Evolutionary conservation across 441 rosid species (phyloP), one percentile per base, ranked within the genome.

Genomic region (Corymbia citriodora): DNA sequence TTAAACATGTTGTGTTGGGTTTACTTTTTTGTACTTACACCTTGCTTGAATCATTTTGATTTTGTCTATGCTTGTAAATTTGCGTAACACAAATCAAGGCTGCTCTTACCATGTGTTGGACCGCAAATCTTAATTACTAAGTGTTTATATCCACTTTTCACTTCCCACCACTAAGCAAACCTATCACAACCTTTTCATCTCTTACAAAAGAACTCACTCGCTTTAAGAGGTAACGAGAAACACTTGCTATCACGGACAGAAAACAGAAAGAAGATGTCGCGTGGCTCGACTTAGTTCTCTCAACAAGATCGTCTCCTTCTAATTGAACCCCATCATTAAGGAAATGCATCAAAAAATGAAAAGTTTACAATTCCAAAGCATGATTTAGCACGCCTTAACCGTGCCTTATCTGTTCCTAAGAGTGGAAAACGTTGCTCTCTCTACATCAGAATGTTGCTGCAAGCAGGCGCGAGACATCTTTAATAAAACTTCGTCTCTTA

Each of bases 111-210:
- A 25, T 25, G 29, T 59, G 65, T 59, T 25, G 65, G 65, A 59
- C n/a, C 65, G 8, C 65, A 25, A 25, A 25, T 25, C 5, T 59
- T 23, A 59, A 59, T 25, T 11, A 1, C 65, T n/a, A 59, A 59
- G 11, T 59, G 27, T 59, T 25, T 11, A 25, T 36, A 36, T 36
- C 40, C 40, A 36, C 5, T 36, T 36, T 36, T 36, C 40, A 27
- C 65, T 59, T 59, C n/a, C 27, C n/a, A 27, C 65, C 65, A 25
- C n/a, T 25, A 9, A 0, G 23, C 63, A 57, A 57, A 57, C 63
- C 63, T 23, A 57, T 23, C 0, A 0, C 29, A 21, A 57, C 63
- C 21, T 27, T 57, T 57, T 23, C 63, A 57, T 57, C 63, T 10
- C 63, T 57, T 57, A 23, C 63, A 23, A 9, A 57, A 23, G 25